phyloP scores from a whole-genome alignment of 768 basidiomycete genomes.

The Dentipellis sp. region DNA sequence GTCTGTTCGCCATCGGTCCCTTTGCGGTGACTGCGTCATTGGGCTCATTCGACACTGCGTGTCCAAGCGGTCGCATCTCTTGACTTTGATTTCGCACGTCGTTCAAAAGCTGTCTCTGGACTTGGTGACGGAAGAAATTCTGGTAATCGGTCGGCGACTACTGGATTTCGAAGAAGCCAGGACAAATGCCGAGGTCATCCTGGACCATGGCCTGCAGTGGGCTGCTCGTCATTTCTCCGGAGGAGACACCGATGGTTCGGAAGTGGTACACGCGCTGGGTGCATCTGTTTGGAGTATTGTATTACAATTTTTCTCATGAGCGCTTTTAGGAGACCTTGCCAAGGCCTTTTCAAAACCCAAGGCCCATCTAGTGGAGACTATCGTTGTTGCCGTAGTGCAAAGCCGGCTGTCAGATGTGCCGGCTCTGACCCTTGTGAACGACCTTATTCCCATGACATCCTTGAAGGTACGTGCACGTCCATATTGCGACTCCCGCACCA shows the following conservation, averaged over 20 bases:
- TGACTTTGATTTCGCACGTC: background rate
- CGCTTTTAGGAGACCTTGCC: slow-evolving; percentile 9
- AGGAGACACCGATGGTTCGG: background rate
- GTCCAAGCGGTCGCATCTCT: slow-evolving; percentile 3
- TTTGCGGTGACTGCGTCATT: slow-evolving; percentile 3
- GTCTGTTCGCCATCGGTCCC: slow-evolving; percentile 1
- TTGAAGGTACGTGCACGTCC: slow-evolving; percentile 51
- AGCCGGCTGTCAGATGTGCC: slow-evolving; percentile 36
- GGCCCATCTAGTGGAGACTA: slow-evolving; percentile 57
- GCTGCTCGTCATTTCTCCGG: slow-evolving; percentile 8
- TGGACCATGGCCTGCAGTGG: slow-evolving; percentile 15
- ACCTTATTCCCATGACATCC: slow-evolving; percentile 15
- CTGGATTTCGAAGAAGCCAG: background rate
- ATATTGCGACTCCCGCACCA: background rate
- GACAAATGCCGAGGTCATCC: slow-evolving; percentile 1
- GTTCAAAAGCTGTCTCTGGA: background rate
- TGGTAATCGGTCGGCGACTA: background rate
- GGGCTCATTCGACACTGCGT: slow-evolving; percentile 1
- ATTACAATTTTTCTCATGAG: background rate
- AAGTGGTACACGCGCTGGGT: slow-evolving; percentile 5
- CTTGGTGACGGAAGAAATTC: background rate
- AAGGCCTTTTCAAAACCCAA: slow-evolving; percentile 24
- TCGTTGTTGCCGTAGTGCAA: slow-evolving; percentile 56
- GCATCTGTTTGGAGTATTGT: background rate
- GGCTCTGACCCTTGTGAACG: slow-evolving; percentile 21